Percentiles rank a stretch among this genome's conserved stretches.
Evolutionary conservation across 805 yeast species (phyloP).

Genomic region (Lachancea fermentati): DNA sequence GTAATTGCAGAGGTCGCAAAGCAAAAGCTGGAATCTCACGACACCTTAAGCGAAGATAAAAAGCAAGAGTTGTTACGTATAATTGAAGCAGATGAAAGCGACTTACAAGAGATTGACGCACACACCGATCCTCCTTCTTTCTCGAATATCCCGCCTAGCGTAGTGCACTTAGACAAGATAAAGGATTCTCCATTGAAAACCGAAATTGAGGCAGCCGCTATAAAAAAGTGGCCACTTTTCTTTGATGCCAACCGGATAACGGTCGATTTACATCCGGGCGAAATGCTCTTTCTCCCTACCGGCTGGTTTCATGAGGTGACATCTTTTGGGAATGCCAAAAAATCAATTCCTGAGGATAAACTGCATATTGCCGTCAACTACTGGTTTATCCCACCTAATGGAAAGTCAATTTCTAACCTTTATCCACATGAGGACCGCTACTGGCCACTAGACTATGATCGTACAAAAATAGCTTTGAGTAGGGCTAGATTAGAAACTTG

Average conservation of each 20-base stretch:
- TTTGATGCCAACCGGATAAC: constrained; percentile 37
- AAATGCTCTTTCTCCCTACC: constrained; percentile 64
- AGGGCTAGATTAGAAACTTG: constrained; percentile 11
- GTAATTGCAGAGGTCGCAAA: constrained; percentile 43
- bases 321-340: constrained; percentile 42
- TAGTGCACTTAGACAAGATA: constrained; percentile 55
- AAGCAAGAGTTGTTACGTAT: constrained; percentile 20
- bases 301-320: constrained; percentile 85
- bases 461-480: constrained; percentile 36
- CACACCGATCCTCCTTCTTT: constrained; percentile 63
- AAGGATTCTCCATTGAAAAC: constrained; percentile 24
- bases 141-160: constrained; percentile 54
- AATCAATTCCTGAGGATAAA: constrained; percentile 16
- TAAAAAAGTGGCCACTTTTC: constrained; percentile 45
- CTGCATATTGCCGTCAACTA: constrained; percentile 64
- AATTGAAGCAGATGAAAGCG: constrained; percentile 27
- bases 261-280: constrained; percentile 53
- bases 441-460: constrained; percentile 49
- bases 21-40: constrained; percentile 36
- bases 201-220: constrained; percentile 34
- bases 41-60: constrained; percentile 18
- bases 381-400: constrained; percentile 68
- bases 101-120: background rate
- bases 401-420: constrained; percentile 14
- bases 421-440: constrained; percentile 43